Base-by-base conservation (phyloP, 306 rosid genomes). In the Trichosanthes truncata region DNA sequence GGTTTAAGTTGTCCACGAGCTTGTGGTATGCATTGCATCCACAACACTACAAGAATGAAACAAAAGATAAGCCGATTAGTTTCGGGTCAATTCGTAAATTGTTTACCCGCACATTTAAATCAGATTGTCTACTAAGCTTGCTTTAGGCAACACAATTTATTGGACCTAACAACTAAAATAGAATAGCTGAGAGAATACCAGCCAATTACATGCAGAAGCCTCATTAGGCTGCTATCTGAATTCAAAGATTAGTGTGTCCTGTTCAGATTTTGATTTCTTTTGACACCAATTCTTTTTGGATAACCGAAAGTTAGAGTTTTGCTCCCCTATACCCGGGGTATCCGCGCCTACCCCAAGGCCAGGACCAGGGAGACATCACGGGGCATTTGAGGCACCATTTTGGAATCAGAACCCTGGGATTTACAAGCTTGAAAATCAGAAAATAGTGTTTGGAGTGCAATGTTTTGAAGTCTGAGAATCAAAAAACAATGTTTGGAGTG, bases 1-100 rank as follows among this genome's bases (percentile, higher is more conserved):
- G 87, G 86, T 94, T 94, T 87, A 94, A 87, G 82, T 94, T 89
- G 88, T 94, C 98, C 84, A 94, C 98, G 2, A 92, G 97, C 94
- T 94, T 94, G 80, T 94, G 98, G 82, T 88, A 94, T 5, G 96
- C 98, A 78, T 84, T 89, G 90, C 98, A 94, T 72, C 96, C 94
- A 73, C 97, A 94, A 66, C 98, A 94, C 98, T 94, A 80, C 71
- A 79, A 78, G 80, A 83, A 76, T 52, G 9, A 52, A 74, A 56
- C 11, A 45, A 75, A 80, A 59, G 23, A 53, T 36, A 10, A 56
- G 38, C 33, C 13, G 63, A n/a, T 74, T 4, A 74, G 26, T 20
- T 29, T 48, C 15, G 6, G 1, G 46, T 51, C 63, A 29, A 3
- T 74, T 51, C 14, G 15, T 29, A 48, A 45, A 23, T 17, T 15